A percentile compares a stretch with the other conserved stretches of the same genome.
These are phyloP conservation scores for Priceomyces castillae DNA, from an alignment of 805 yeast species.

Conservation along the genomic window DNA sequence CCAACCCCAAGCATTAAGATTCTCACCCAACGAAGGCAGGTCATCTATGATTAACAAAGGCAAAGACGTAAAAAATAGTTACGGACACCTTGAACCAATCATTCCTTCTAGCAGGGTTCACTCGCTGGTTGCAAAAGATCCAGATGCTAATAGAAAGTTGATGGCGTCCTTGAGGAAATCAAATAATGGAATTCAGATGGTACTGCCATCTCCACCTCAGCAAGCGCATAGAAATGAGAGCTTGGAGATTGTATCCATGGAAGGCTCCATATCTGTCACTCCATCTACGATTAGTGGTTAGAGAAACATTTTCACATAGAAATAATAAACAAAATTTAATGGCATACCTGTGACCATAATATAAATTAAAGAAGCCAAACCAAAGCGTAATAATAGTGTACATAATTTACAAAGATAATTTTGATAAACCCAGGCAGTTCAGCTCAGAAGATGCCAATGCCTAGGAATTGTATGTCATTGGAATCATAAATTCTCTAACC, in stretches of 20 bases:
- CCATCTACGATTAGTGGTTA: not conserved
- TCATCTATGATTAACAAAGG: too few species aligned
- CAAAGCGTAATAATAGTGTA: not conserved
- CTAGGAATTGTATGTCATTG: conserved; percentile 25
- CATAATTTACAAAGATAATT: not conserved
- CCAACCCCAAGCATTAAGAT: not conserved
- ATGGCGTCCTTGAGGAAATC: conserved; percentile 4
- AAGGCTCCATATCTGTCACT: conserved; percentile 4
- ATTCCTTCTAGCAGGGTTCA: too few species aligned
- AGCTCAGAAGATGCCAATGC: not conserved
- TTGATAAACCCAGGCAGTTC: not conserved
- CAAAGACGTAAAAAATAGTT: too few species aligned
- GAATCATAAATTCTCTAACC: conserved; percentile 33
- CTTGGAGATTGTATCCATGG: conserved; percentile 2
- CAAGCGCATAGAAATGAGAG: conserved; percentile 1
- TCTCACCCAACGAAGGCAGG: too few species aligned
- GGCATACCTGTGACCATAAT: too few species aligned
- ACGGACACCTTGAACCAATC: too few species aligned
- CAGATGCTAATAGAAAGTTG: not conserved
- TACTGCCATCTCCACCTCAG: not conserved
- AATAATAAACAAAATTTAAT: not conserved
- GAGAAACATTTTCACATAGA: not conserved
- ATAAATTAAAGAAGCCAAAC: not conserved
- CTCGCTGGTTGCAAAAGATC: not conserved
- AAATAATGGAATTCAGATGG: not conserved